These are phyloP conservation scores for Boletus reticuloceps DNA, from an alignment of 768 basidiomycete genomes.

Conservation along the genomic window DNA sequence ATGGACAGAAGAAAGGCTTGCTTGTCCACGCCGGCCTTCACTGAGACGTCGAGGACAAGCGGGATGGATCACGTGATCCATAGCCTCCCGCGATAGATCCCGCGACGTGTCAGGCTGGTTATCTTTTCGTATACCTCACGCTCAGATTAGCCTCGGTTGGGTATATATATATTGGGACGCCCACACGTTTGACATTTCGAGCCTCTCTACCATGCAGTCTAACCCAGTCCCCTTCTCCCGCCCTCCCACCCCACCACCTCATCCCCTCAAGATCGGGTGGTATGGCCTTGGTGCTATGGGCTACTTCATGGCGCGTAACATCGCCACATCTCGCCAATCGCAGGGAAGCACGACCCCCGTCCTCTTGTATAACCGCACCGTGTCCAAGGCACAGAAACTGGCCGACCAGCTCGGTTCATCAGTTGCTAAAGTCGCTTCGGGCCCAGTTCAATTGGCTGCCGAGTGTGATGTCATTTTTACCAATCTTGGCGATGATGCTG, in stretches of 20 bases:
- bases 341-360: slow-evolving; percentile 48
- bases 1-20: slow-evolving; percentile 5
- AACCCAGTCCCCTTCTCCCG: slow-evolving; percentile 52
- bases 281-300: slow-evolving; percentile 67
- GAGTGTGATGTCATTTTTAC: slow-evolving; percentile 78
- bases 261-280: slow-evolving; percentile 42
- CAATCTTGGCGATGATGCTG: slow-evolving; percentile 69
- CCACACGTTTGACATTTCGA: slow-evolving; percentile 5
- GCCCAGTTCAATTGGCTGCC: slow-evolving; percentile 54
- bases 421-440: slow-evolving; percentile 53
- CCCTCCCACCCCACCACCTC: slow-evolving; percentile 48
- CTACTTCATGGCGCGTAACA: slow-evolving; percentile 73
- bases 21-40: neutral
- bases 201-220: slow-evolving; percentile 7
- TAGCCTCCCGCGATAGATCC: neutral
- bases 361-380: slow-evolving; percentile 74
- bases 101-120: neutral
- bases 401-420: slow-evolving; percentile 52
- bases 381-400: slow-evolving; percentile 57
- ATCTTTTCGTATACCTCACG: neutral
- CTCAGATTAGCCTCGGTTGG: neutral
- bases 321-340: slow-evolving; percentile 52
- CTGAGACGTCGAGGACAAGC: neutral
- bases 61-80: slow-evolving; percentile 14
- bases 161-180: slow-evolving; percentile 5